Evolutionary conservation across 768 basidiomycete species (phyloP), one percentile per base, ranked within the genome.

Genomic region (Tylopilus plumbeoviolaceoides): DNA sequence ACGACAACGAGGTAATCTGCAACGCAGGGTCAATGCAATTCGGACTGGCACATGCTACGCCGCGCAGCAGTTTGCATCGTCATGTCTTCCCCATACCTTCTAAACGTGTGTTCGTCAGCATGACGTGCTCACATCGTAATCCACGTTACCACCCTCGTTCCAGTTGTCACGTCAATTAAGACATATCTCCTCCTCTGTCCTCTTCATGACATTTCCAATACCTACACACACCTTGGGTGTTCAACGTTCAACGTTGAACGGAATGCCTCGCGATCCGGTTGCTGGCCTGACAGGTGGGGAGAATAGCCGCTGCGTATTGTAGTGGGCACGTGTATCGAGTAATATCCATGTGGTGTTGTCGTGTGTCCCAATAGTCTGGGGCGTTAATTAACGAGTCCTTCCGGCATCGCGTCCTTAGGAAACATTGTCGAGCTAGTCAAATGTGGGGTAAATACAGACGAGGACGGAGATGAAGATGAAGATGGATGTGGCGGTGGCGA

Each of bases 1-100:
- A 48, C 45, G 31, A 20, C 51, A 61, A 53, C 48, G 58, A 60
- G 51, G 51, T 46, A 40, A 48, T 44, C 51, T 45, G 50, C n/a
- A 23, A 15, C 17, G 11, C 8, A 21, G 15, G 17, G 21, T 44
- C 17, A 15, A 44, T 48, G n/a, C 10, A 15, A 46, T 44, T 48
- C 44, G 47, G 50, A 23, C 23, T 40, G 35, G 35, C 57, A 50
- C 15, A 45, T 45, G 17, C 21, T 18, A n/a, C 25, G 43, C 30
- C 30, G 2, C 8, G 27, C 30, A 30, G 30, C 2, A 7, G 30
- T 30, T 30, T 30, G 7, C 45, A n/a, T 47, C 23, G 30, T 21
- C 47, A 35, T 42, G 33, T 18, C 7, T 33, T 33, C 42, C 39
- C 43, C 31, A 38, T 46, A 50, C 45, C 35, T 40, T 38, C 33